phyloP scores from a whole-genome alignment of 768 basidiomycete species.

The Chalciporus chontae region DNA sequence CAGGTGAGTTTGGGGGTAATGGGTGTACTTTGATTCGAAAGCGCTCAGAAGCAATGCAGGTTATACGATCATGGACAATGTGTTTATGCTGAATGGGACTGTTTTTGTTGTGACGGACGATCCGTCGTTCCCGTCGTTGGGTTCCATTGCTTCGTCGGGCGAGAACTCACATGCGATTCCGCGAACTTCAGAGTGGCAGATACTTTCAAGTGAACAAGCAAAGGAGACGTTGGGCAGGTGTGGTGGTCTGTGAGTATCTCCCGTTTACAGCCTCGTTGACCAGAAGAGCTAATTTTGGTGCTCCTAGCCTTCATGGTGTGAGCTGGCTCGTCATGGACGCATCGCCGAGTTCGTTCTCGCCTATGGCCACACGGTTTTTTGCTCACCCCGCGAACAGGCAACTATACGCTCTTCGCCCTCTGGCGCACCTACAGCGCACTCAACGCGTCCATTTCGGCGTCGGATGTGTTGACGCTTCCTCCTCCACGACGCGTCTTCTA shows the following conservation, averaged over 20 bases:
- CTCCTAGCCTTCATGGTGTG: constrained; percentile 57
- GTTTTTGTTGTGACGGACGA: constrained; percentile 75
- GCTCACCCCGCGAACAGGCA: constrained; percentile 36
- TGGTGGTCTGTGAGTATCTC: constrained; percentile 48
- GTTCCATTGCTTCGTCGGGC: constrained; percentile 44
- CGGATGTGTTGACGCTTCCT: constrained; percentile 50
- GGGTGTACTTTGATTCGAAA: neutral
- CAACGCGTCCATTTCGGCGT: constrained; percentile 39
- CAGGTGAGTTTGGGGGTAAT: constrained; percentile 44
- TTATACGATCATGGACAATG: constrained; percentile 78
- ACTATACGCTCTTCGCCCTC: constrained; percentile 71
- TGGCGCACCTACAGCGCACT: constrained; percentile 74
- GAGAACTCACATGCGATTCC: constrained; percentile 35
- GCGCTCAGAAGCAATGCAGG: constrained; percentile 42
- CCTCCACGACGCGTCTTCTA: constrained; percentile 74
- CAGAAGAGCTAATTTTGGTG: neutral
- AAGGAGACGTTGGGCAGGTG: constrained; percentile 44
- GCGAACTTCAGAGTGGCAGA: constrained; percentile 54
- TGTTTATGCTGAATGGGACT: constrained; percentile 69
- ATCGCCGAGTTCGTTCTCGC: constrained; percentile 42
- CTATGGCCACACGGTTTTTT: neutral
- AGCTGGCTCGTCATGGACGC: constrained; percentile 63
- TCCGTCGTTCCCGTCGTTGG: constrained; percentile 54
- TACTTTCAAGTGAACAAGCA: constrained; percentile 52
- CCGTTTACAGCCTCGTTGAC: neutral